phyloP scores from a whole-genome alignment of 2,329 filamentous ascomycete genomes.

The Zymoseptoria tritici region DNA sequence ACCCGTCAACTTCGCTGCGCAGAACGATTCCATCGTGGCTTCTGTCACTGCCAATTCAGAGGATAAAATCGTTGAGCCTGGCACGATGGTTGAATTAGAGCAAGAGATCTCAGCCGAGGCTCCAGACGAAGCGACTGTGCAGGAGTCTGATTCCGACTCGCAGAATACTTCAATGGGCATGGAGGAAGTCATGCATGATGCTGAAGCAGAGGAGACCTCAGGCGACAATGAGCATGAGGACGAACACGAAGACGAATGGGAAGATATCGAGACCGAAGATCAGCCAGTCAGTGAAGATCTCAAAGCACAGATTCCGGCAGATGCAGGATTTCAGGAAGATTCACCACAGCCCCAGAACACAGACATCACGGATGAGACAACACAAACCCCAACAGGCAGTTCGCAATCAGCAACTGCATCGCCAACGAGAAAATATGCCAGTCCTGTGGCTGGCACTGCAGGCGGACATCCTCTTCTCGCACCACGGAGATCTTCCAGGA shows the following conservation, averaged over 20 bases:
- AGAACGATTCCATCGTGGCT: neutral
- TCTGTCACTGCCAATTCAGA: neutral
- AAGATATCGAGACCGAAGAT: slow-evolving; percentile 17
- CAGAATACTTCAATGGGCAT: neutral
- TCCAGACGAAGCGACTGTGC: neutral
- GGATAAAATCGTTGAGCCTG: neutral
- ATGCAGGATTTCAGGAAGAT: neutral
- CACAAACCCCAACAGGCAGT: neutral
- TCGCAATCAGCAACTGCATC: neutral
- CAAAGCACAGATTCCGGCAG: neutral
- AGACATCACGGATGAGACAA: neutral
- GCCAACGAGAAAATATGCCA: slow-evolving; percentile 1
- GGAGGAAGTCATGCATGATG: neutral
- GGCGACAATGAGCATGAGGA: neutral
- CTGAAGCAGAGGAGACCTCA: neutral
- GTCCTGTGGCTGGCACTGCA: slow-evolving; percentile 15
- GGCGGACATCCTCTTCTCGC: slow-evolving; percentile 15
- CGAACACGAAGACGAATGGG: slow-evolving; percentile 18
- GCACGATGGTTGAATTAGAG: neutral
- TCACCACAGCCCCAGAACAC: neutral
- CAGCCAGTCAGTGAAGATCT: neutral
- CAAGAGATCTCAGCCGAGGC: neutral
- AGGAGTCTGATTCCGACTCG: neutral
- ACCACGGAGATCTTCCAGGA: slow-evolving; percentile 21
- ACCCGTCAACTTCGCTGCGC: slow-evolving; percentile 22